A percentile compares a stretch with the other conserved stretches of the same genome.
These are phyloP conservation scores for Coprinellus aureogranulatus DNA, from an alignment of 768 basidiomycete species.

Conservation along the genomic window DNA sequence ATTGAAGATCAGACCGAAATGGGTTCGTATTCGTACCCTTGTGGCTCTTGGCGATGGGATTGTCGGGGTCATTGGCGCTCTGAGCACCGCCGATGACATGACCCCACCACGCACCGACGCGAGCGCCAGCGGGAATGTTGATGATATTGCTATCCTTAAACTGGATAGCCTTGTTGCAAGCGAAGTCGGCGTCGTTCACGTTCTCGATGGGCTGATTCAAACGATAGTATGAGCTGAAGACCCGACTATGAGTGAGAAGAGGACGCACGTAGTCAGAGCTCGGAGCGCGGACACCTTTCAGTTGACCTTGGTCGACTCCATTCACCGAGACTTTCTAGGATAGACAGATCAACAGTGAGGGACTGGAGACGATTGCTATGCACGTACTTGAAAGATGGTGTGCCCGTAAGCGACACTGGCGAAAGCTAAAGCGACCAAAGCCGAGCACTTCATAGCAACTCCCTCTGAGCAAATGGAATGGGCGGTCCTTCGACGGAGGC, in stretches of 20 bases:
- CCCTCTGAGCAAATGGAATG: too few species aligned
- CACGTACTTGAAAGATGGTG: conserved; percentile 9
- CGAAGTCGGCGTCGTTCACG: conserved; percentile 28
- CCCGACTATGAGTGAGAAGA: neutral
- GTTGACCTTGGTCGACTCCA: conserved; percentile 45
- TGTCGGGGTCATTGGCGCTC: conserved; percentile 11
- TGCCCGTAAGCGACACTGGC: conserved; percentile 10
- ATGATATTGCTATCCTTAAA: conserved; percentile 45
- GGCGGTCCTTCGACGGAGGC: neutral
- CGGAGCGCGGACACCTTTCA: conserved; percentile 44
- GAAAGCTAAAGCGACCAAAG: conserved; percentile 1
- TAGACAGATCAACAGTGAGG: neutral
- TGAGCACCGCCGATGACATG: conserved; percentile 15
- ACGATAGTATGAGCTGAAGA: neutral
- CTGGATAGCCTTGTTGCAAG: conserved; percentile 53
- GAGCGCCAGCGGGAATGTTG: conserved; percentile 46
- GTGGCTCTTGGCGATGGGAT: conserved; percentile 14
- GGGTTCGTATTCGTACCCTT: conserved; percentile 6
- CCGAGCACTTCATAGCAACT: conserved; percentile 3
- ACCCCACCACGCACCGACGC: conserved; percentile 14
- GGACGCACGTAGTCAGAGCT: conserved; percentile 30
- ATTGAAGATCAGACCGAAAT: neutral
- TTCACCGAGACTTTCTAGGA: conserved; percentile 35
- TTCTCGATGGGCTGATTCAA: conserved; percentile 5
- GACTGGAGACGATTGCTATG: neutral